Conservation (phyloP, 202 grass and related monocot species). For the Dendrocalamus latiflorus region DNA sequence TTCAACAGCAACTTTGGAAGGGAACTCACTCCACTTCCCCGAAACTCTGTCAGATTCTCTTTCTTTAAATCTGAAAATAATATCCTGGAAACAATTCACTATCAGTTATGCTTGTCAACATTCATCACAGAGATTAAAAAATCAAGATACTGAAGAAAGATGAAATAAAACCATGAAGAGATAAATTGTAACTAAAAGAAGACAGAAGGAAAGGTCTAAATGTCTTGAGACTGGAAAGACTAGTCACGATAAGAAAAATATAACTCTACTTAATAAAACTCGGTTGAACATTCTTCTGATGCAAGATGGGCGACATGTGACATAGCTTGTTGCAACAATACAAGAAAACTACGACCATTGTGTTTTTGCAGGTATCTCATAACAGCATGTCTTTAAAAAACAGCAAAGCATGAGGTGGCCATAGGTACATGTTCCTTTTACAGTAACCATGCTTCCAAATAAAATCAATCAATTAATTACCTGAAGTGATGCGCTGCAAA, state of each 20-base stretch:
- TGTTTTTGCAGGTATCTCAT: background rate
- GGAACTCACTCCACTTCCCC: conserved; percentile 71
- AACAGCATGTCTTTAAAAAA: background rate
- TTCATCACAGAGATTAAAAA: background rate
- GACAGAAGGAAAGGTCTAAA: background rate
- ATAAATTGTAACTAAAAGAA: background rate
- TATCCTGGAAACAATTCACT: conserved; percentile 62
- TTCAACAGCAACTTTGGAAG: conserved; percentile 94
- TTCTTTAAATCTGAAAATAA: conserved; percentile 98
- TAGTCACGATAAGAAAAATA: background rate
- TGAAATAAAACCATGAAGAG: background rate
- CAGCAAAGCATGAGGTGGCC: background rate
- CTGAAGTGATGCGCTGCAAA: conserved; percentile 98
- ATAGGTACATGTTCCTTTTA: conserved; percentile 1
- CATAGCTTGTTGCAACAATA: background rate
- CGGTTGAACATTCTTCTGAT: background rate
- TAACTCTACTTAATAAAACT: background rate
- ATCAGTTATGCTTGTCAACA: conserved; percentile 22
- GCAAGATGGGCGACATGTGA: background rate
- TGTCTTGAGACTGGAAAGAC: background rate
- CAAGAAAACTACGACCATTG: background rate
- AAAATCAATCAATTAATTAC: conserved; percentile 34
- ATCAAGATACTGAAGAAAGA: background rate
- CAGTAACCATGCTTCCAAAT: background rate
- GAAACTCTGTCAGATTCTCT: conserved; percentile 58